These are phyloP conservation scores for Psilocybe tampanensis DNA, from an alignment of 768 basidiomycete genomes.

Conservation along the genomic window DNA sequence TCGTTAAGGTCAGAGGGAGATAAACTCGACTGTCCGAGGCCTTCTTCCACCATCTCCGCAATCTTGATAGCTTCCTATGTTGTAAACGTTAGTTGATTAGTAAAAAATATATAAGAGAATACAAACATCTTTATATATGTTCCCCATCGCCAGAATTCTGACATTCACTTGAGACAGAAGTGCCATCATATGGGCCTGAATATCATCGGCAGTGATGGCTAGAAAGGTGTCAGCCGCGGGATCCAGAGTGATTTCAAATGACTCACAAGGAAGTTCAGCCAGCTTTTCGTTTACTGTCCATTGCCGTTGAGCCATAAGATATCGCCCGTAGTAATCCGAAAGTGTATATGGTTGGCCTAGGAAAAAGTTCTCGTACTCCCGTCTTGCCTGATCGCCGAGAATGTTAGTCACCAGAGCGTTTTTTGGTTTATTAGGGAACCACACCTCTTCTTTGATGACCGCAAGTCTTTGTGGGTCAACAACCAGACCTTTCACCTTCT, in stretches of 20 bases:
- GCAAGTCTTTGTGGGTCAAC: constrained; percentile 73
- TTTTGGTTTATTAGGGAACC: constrained; percentile 6
- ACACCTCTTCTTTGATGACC: constrained; percentile 84
- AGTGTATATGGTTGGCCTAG: constrained; percentile 82
- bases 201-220: constrained; percentile 75
- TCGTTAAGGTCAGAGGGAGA: constrained; percentile 56
- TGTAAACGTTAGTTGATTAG: not conserved
- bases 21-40: constrained; percentile 58
- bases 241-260: not conserved
- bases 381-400: constrained; percentile 54
- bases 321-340: constrained; percentile 74
- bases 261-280: constrained; percentile 71
- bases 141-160: constrained; percentile 79
- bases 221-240: constrained; percentile 1
- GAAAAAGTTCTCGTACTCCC: constrained; percentile 86
- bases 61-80: constrained; percentile 75
- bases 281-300: constrained; percentile 83
- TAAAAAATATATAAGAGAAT: not conserved
- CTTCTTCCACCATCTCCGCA: constrained; percentile 69
- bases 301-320: constrained; percentile 68
- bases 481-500: constrained; percentile 63
- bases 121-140: constrained; percentile 80
- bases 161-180: constrained; percentile 69
- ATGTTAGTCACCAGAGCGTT: constrained; percentile 7
- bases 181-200: constrained; percentile 60